These are phyloP conservation scores for Auxenochlorella protothecoides DNA, from an alignment of 139 green algal genomes.

Conservation along the genomic window DNA sequence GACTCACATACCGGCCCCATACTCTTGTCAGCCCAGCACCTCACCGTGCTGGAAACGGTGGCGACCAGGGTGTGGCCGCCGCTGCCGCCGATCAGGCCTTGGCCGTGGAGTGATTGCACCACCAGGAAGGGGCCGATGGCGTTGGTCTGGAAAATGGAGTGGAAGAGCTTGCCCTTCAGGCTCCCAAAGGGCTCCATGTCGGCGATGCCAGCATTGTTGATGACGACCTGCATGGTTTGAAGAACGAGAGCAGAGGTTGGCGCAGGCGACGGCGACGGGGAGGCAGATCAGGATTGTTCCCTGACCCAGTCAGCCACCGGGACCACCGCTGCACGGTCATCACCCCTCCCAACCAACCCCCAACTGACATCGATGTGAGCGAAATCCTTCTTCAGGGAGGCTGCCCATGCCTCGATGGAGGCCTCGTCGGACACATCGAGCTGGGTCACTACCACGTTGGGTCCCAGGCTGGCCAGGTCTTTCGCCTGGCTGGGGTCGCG, in stretches of 20 bases:
- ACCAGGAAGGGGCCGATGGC: constrained; percentile 19
- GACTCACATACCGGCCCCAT: too few species aligned
- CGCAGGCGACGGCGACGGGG: too few species aligned
- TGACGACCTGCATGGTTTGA: constrained; percentile 4
- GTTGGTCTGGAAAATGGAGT: constrained; percentile 13
- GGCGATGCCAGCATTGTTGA: constrained; percentile 25
- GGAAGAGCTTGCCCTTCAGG: neutral
- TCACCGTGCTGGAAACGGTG: constrained; percentile 20
- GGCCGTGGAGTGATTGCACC: constrained; percentile 2
- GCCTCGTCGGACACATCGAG: constrained; percentile 11
- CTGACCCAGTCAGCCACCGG: too few species aligned
- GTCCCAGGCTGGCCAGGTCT: too few species aligned
- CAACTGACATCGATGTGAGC: constrained; percentile 17
- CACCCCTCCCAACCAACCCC: neutral
- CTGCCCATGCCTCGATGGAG: constrained; percentile 13
- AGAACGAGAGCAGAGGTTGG: neutral
- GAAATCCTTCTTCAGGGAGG: constrained; percentile 1
- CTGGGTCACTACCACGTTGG: neutral
- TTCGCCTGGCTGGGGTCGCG: constrained; percentile 9
- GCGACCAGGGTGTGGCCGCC: constrained; percentile 5
- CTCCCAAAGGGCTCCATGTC: constrained; percentile 5
- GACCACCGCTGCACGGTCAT: too few species aligned
- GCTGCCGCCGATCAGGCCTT: constrained; percentile 13
- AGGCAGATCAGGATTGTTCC: too few species aligned
- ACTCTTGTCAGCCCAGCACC: too few species aligned